Evolutionary conservation across 192 early-diverging fungal species (phyloP).

Genomic region (Rhizophagus sp.): DNA sequence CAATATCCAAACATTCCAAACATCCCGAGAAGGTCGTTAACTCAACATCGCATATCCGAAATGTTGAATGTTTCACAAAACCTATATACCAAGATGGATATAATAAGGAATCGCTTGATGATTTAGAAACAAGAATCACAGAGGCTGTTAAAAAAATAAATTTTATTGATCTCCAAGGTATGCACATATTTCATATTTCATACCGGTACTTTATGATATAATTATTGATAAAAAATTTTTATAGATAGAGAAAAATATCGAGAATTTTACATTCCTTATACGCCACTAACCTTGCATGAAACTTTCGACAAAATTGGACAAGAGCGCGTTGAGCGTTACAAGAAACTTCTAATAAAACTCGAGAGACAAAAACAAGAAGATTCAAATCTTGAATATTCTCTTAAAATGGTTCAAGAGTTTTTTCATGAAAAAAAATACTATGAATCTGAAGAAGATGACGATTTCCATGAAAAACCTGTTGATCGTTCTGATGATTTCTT

Average conservation of each 20-base stretch:
- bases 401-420: not conserved
- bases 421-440: not conserved
- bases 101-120: not conserved
- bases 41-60: not conserved
- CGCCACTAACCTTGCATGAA: not conserved
- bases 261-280: not conserved
- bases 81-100: not conserved
- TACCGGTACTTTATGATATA: not conserved
- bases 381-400: not conserved
- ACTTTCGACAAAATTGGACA: not conserved
- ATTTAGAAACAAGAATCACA: not conserved
- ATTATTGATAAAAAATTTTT: not conserved
- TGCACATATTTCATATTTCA: not conserved
- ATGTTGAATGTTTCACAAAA: not conserved
- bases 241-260: not conserved
- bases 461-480: not conserved
- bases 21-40: not conserved
- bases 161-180: not conserved
- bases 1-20: not conserved
- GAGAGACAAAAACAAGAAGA: not conserved
- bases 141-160: not conserved
- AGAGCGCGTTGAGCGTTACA: not conserved
- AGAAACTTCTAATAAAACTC: not conserved
- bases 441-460: not conserved
- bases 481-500: not conserved